Evolutionary conservation across 2,329 filamentous ascomycete species (phyloP).

Genomic region (Rhexocercosporidium sp.): DNA sequence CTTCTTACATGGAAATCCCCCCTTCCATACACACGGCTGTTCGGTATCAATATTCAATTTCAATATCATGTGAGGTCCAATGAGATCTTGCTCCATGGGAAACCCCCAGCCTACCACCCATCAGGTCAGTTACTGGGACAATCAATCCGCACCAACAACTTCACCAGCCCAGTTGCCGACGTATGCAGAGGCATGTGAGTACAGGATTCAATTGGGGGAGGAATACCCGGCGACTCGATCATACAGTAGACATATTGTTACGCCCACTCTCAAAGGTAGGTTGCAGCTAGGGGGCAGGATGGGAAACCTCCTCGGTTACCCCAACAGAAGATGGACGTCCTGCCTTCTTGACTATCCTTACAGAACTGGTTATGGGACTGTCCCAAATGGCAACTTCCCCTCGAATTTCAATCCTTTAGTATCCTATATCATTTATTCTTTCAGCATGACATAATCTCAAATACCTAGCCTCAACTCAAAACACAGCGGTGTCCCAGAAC

Average conservation of each 20-base stretch:
- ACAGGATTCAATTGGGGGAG: no score
- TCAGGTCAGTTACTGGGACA: no score
- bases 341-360: not conserved
- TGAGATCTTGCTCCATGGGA: not conserved
- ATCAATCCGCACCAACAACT: not conserved
- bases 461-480: slow-evolving; percentile 19
- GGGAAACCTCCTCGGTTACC: not conserved
- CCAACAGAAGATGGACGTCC: not conserved
- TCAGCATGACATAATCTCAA: not conserved
- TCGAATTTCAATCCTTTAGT: not conserved
- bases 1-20: not conserved
- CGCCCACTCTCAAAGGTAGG: no score
- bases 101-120: not conserved
- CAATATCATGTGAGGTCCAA: not conserved
- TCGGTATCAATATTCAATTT: no score
- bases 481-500: slow-evolving; percentile 35
- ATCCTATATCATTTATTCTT: not conserved
- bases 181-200: not conserved
- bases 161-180: not conserved
- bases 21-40: not conserved
- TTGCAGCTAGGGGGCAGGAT: not conserved
- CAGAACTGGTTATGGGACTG: no score
- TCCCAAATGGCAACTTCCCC: no score
- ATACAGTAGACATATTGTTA: not conserved
- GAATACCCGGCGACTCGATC: not conserved